These are phyloP conservation scores for Trichomonascus vanleenenianus DNA, from an alignment of 805 yeast genomes.

Conservation along the genomic window DNA sequence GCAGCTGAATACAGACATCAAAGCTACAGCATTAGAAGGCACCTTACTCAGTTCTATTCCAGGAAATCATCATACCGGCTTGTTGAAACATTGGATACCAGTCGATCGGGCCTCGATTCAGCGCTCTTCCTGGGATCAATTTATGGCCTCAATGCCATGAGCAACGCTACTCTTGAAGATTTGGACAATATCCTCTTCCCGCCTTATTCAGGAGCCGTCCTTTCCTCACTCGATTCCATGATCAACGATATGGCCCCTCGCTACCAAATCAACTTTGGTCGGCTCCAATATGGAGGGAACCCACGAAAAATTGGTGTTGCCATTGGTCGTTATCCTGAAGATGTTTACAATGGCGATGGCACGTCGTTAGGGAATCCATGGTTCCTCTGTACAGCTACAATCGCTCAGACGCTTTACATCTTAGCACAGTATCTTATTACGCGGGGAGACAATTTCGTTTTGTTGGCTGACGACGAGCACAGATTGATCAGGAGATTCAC, in stretches of 20 bases:
- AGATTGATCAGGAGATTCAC: conserved; percentile 15
- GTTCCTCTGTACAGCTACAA: conserved; percentile 50
- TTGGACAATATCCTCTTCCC: conserved; percentile 13
- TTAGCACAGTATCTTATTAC: conserved; percentile 23
- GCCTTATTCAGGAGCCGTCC: conserved; percentile 24
- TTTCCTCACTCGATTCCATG: conserved; percentile 46
- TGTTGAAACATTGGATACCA: conserved; percentile 59
- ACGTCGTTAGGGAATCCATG: conserved; percentile 84
- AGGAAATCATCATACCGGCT: conserved; percentile 55
- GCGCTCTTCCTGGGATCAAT: conserved; percentile 54
- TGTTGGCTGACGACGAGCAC: conserved; percentile 7
- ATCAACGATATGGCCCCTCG: conserved; percentile 61
- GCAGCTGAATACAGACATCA: conserved; percentile 8
- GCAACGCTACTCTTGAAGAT: neutral
- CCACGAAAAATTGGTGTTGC: conserved; percentile 44
- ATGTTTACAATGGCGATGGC: conserved; percentile 69
- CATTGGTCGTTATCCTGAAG: conserved; percentile 91
- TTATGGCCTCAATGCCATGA: conserved; percentile 21
- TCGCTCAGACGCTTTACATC: conserved; percentile 27
- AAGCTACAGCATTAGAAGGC: conserved; percentile 1
- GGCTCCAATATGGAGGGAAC: conserved; percentile 10
- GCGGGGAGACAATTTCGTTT: conserved; percentile 10
- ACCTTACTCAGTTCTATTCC: conserved; percentile 13
- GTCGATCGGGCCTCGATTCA: conserved; percentile 68
- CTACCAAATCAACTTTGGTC: conserved; percentile 80